Evolutionary conservation across 805 yeast genomes (phyloP), one percentile per base, ranked within the genome.

Genomic region (Zygosaccharomyces kombuchaensis): DNA sequence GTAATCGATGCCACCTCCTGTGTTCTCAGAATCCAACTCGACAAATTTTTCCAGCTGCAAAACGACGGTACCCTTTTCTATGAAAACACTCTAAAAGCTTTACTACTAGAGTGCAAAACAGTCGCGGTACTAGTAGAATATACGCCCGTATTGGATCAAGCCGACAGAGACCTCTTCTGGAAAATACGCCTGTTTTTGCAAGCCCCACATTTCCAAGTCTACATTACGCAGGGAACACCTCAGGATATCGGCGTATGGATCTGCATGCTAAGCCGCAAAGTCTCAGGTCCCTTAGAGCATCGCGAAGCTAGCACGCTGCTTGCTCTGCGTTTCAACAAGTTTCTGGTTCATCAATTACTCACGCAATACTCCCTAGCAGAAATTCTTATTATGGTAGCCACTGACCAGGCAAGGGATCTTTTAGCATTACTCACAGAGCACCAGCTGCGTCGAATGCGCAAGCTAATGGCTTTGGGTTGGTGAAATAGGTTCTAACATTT

Each of bases 81-180:
- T 38, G 46, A 45, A n/a, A 19, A 38, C 2, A n/a, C 29, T 3
- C 9, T 61, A 2, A 32, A 31, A 13, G 30, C 37, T 7, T 36
- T 58, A 9, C 38, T 58, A 6, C 10, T 34, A 2, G 55, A 57
- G 25, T 62, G 50, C 36, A 42, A 46, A 27, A 52, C 31, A 12
- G 46, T 60, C 1, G 45, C 53, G 9, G 19, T 58, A 4, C 17
- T 58, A 4, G 29, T 56, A 2, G 55, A 57, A 34, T 60, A 55
- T 27, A 13, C 46, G 12, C 30, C 13, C 7, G 19, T 39, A 1
- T 23, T 53, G 12, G 52, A 50, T 17, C 13, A 23, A 2, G 39
- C 43, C 3, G 64, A 58, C 34, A 45, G 29, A 4, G 60, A 60
- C 22, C 45, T 53, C 9, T 52, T 60, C 31, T 58, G 64, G 64